phyloP scores from a whole-genome alignment of 2,329 filamentous ascomycete genomes.

The Madurella fahalii region DNA sequence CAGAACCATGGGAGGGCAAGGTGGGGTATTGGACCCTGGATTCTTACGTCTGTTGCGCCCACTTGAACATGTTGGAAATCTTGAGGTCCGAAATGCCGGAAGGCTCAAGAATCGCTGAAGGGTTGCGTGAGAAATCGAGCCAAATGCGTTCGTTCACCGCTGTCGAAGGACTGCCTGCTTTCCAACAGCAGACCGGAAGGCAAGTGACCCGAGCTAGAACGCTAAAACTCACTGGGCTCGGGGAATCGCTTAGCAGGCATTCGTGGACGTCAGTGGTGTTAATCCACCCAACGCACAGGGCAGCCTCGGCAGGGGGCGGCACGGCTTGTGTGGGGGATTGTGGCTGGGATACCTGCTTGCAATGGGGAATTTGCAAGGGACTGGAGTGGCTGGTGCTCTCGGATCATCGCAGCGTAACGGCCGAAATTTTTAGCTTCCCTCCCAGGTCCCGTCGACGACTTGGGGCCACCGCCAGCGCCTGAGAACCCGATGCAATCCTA shows the following conservation, averaged over 20 bases:
- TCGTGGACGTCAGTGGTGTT: slow-evolving; percentile 14
- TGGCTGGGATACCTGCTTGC: slow-evolving; percentile 2
- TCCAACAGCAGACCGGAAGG: slow-evolving; percentile 14
- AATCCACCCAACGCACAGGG: slow-evolving; percentile 2
- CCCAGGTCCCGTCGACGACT: too few species aligned
- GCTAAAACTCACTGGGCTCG: background rate
- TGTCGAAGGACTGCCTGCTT: slow-evolving; percentile 14
- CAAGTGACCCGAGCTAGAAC: slow-evolving; percentile 11
- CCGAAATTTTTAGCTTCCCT: slow-evolving; percentile 16
- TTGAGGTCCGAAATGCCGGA: background rate
- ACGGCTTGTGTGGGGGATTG: background rate
- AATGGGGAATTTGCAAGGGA: background rate
- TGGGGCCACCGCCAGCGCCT: too few species aligned
- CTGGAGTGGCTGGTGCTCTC: slow-evolving; percentile 14
- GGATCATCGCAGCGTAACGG: background rate
- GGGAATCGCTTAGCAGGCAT: background rate
- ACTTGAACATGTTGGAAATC: slow-evolving; percentile 71
- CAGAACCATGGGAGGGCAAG: slow-evolving; percentile 11
- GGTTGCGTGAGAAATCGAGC: background rate
- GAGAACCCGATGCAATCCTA: background rate
- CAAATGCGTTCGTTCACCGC: slow-evolving; percentile 21
- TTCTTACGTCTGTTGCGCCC: slow-evolving; percentile 84
- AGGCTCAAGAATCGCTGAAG: background rate
- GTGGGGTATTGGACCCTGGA: slow-evolving; percentile 12
- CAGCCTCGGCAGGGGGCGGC: background rate